These are phyloP conservation scores for Hypholoma sublateritium DNA, from an alignment of 768 basidiomycete genomes.

Conservation along the genomic window DNA sequence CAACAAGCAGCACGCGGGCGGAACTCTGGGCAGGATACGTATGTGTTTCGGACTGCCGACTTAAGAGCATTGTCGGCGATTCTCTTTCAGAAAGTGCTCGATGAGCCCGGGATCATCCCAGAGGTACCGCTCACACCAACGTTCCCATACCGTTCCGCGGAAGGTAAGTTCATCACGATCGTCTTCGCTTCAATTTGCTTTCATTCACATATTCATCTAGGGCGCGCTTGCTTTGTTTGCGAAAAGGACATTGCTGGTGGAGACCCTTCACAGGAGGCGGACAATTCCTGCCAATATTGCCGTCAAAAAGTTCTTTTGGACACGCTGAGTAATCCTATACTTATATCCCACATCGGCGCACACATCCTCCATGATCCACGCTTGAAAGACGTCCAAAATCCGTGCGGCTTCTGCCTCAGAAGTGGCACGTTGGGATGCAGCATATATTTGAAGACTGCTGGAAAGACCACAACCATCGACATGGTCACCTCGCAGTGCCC, in stretches of 20 bases:
- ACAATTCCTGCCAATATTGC: not conserved
- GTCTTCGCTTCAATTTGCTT: not conserved
- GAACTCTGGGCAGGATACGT: slow-evolving; percentile 4
- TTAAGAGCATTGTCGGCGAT: not conserved
- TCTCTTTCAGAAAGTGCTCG: not conserved
- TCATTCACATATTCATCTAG: slow-evolving; percentile 1
- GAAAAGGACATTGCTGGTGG: not conserved
- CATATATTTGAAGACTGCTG: slow-evolving; percentile 2
- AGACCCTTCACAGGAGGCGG: not conserved
- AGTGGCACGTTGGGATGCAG: not conserved
- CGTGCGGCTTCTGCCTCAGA: slow-evolving; percentile 12
- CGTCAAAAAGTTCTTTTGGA: not conserved
- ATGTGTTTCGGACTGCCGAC: not conserved
- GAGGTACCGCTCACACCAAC: not conserved
- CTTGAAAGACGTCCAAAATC: not conserved
- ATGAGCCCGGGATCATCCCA: not conserved
- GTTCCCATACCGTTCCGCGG: slow-evolving; percentile 16
- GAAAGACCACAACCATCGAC: slow-evolving; percentile 3
- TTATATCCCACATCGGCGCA: slow-evolving; percentile 5
- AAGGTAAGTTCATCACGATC: slow-evolving; percentile 5
- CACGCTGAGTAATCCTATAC: not conserved
- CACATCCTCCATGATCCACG: slow-evolving; percentile 9
- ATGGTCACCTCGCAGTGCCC: slow-evolving; percentile 7
- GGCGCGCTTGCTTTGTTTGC: slow-evolving; percentile 21
- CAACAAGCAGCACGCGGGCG: slow-evolving; percentile 2